phyloP scores from a whole-genome alignment of 352 stramenopile genomes.

The Phytophthora palmivora region DNA sequence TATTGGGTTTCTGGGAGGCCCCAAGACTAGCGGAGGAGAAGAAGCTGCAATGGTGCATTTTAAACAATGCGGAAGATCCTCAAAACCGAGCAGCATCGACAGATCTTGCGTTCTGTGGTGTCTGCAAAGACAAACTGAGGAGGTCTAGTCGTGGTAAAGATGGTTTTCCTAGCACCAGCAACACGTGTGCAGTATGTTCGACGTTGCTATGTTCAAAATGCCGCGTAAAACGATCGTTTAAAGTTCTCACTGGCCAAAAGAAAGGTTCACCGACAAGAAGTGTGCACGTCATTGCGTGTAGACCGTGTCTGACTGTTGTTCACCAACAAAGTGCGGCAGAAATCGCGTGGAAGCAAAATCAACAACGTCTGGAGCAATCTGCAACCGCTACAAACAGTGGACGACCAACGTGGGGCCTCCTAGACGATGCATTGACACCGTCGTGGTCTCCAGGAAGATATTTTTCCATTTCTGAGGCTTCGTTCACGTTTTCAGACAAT shows the following conservation, averaged over 20 bases:
- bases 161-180: constrained; percentile 1
- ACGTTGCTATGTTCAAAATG: constrained; percentile 17
- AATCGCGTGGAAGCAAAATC: constrained; percentile 20
- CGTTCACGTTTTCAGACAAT: constrained; percentile 15
- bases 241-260: constrained; percentile 15
- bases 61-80: constrained; percentile 11
- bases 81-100: constrained; percentile 1
- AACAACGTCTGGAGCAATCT: constrained; percentile 8
- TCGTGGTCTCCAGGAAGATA: constrained; percentile 14
- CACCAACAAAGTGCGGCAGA: constrained; percentile 5
- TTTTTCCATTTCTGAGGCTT: constrained; percentile 20
- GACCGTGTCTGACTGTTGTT: constrained; percentile 6
- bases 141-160: constrained; percentile 1
- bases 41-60: constrained; percentile 28
- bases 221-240: constrained; percentile 14
- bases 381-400: constrained; percentile 12
- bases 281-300: constrained; percentile 19
- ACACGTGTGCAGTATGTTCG: constrained; percentile 16
- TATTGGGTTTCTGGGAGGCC: constrained; percentile 22
- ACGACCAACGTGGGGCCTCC: constrained; percentile 13
- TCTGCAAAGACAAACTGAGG: constrained; percentile 16
- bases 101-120: constrained; percentile 11
- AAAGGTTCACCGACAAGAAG: constrained; percentile 14
- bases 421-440: no score
- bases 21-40: constrained; percentile 19